These are phyloP conservation scores for Solanum pinnatisectum DNA, from an alignment of 257 asterid genomes.

Conservation along the genomic window DNA sequence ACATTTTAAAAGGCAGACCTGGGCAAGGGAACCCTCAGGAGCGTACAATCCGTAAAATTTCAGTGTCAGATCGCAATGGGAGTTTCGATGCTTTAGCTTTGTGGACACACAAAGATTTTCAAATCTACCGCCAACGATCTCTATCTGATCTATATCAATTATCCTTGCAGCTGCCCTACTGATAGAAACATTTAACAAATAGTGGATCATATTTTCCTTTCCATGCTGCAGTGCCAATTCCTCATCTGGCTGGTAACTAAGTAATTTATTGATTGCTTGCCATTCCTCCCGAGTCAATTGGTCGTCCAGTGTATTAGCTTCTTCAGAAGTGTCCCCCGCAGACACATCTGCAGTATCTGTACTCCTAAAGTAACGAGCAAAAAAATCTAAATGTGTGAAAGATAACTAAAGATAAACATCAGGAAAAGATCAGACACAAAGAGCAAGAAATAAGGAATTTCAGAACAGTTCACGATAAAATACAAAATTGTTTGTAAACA, in stretches of 20 bases:
- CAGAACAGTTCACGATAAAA: neutral
- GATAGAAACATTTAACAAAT: constrained; percentile 71
- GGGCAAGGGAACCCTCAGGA: constrained; percentile 98
- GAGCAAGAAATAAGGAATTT: neutral
- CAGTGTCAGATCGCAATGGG: constrained; percentile 73
- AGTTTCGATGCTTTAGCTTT: constrained; percentile 71
- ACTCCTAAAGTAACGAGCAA: constrained; percentile 47
- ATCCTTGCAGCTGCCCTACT: constrained; percentile 87
- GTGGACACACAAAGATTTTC: constrained; percentile 82
- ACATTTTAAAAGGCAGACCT: constrained; percentile 38
- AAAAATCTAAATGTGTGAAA: neutral
- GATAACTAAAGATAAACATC: neutral
- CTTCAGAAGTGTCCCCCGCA: constrained; percentile 39
- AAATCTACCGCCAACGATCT: constrained; percentile 92
- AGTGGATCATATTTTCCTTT: constrained; percentile 78
- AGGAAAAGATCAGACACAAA: neutral
- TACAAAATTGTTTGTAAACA: neutral
- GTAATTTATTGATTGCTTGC: constrained; percentile 90
- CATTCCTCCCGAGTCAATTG: constrained; percentile 90
- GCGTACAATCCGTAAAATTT: constrained; percentile 86
- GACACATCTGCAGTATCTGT: constrained; percentile 53
- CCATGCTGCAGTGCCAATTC: constrained; percentile 52
- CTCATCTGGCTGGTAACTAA: constrained; percentile 91
- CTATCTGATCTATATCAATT: constrained; percentile 53
- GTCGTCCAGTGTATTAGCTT: constrained; percentile 59